Percentiles rank a stretch among this genome's conserved stretches.
These are phyloP conservation scores for Suillus decipiens DNA, from an alignment of 768 basidiomycete species.

Conservation along the genomic window DNA sequence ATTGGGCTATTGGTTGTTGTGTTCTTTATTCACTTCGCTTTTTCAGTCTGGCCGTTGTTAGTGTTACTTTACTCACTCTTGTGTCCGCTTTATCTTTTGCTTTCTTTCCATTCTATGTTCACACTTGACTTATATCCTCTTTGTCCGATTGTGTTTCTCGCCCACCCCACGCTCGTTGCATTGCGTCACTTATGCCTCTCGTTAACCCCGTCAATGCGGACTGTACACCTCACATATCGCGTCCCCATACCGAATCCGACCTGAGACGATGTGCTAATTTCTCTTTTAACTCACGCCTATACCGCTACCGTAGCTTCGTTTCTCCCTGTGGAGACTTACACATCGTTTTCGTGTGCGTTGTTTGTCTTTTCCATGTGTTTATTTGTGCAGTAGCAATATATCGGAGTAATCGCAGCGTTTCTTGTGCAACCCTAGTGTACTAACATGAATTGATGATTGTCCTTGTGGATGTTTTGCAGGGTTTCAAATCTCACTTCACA, in stretches of 20 bases:
- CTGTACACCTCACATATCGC: constrained; percentile 16
- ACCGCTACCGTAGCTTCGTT: constrained; percentile 14
- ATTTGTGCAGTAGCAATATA: constrained; percentile 16
- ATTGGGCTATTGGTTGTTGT: constrained; percentile 66
- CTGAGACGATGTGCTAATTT: constrained; percentile 16
- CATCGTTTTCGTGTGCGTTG: constrained; percentile 12
- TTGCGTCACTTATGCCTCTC: constrained; percentile 34
- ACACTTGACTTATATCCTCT: constrained; percentile 25
- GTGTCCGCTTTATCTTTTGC: constrained; percentile 30
- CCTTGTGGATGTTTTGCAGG: background rate
- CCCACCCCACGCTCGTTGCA: constrained; percentile 31
- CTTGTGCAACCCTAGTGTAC: background rate
- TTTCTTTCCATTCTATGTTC: constrained; percentile 39
- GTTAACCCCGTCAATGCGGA: constrained; percentile 31
- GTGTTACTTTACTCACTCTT: constrained; percentile 34
- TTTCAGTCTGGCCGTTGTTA: constrained; percentile 21
- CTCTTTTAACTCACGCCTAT: constrained; percentile 19
- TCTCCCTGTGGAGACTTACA: constrained; percentile 14
- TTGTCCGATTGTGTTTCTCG: constrained; percentile 26
- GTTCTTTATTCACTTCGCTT: constrained; percentile 51
- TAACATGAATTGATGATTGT: background rate
- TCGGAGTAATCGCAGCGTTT: constrained; percentile 12
- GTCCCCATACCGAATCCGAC: constrained; percentile 10
- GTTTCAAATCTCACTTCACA: background rate
- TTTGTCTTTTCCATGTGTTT: constrained; percentile 2